Conservation (phyloP, 495 filamentous ascomycete species). For the Lophiostoma macrostomum region DNA sequence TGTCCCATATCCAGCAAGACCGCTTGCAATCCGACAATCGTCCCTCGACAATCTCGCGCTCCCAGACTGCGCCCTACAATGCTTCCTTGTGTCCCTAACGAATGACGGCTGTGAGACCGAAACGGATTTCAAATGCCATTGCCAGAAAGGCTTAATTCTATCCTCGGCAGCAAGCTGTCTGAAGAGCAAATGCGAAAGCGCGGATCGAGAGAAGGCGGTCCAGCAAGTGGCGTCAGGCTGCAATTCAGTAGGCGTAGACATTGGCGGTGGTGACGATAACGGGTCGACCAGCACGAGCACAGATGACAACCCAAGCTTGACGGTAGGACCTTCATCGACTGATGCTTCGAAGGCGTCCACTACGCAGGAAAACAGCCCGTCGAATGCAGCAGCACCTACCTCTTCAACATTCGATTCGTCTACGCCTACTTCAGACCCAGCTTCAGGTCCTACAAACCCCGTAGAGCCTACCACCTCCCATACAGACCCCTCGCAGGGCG, state of each 20-base stretch:
- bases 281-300: not conserved
- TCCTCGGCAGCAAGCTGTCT: not conserved
- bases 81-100: conserved; percentile 14
- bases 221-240: not conserved
- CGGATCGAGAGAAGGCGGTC: not conserved
- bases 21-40: no score
- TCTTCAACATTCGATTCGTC: no score
- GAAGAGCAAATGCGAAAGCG: not conserved
- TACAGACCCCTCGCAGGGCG: no score
- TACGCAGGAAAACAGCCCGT: no score
- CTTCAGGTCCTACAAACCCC: not conserved
- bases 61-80: conserved; percentile 12
- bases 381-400: no score
- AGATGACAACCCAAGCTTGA: no score
- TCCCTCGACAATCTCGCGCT: not conserved
- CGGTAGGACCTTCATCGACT: no score
- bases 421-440: no score
- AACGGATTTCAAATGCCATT: conserved; percentile 21
- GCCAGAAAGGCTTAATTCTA: conserved; percentile 4
- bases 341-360: no score
- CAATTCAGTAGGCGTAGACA: not conserved
- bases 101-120: conserved; percentile 13
- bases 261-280: conserved; percentile 6
- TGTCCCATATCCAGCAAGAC: no score
- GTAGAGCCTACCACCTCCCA: not conserved